Evolutionary conservation across 2,329 filamentous ascomycete species (phyloP).

Genomic region (Fusarium piperis): DNA sequence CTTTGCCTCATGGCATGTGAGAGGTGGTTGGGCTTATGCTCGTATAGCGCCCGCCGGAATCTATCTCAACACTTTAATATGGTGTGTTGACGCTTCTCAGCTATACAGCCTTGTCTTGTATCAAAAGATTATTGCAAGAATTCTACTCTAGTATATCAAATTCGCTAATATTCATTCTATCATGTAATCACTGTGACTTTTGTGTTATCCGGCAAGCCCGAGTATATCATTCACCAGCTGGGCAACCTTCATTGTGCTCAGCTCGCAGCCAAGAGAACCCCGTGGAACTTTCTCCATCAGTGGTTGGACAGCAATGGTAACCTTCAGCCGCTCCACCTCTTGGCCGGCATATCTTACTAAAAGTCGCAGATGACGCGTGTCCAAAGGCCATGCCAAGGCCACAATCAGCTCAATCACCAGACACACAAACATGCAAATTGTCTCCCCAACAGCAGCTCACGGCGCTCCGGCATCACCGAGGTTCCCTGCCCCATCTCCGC

Average conservation of each 20-base stretch:
- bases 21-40: neutral
- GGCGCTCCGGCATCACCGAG: conserved; percentile 17
- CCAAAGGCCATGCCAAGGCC: conserved; percentile 18
- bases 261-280: neutral
- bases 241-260: neutral
- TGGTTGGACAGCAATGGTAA: neutral
- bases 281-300: neutral
- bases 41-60: neutral
- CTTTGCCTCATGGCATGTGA: neutral
- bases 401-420: conserved; percentile 7
- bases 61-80: neutral
- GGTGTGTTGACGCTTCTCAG: neutral
- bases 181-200: neutral
- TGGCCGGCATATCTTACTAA: neutral
- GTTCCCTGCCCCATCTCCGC: neutral
- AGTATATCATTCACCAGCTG: neutral
- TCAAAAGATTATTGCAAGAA: neutral
- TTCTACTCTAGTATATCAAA: neutral
- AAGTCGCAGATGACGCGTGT: conserved; percentile 15
- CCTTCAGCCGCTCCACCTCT: neutral
- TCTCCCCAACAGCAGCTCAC: neutral
- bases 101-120: neutral
- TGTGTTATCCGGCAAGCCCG: neutral
- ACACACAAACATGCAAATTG: conserved; percentile 12
- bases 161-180: neutral